Evolutionary conservation across 192 early-diverging fungal genomes (phyloP).

Genomic region (Podila epicladia): DNA sequence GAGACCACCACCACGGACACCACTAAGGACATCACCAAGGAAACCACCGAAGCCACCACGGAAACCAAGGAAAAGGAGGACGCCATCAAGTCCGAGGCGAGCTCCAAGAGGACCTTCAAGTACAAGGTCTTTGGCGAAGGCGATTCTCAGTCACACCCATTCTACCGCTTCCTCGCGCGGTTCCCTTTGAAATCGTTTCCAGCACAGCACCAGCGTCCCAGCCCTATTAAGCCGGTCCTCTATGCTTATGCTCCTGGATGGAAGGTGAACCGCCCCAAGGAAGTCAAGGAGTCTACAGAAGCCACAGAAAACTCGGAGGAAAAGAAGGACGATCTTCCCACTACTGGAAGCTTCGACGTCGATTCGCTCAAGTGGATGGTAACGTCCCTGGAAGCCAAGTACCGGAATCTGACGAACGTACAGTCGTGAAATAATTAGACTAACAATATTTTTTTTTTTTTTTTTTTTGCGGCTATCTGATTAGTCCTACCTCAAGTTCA

Average conservation of each 20-base stretch:
- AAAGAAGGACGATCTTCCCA: background rate
- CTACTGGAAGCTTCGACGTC: slow-evolving; percentile 45
- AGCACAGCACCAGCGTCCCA: slow-evolving; percentile 25
- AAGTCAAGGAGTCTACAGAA: background rate
- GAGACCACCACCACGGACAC: background rate
- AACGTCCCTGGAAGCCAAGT: background rate
- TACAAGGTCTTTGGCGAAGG: slow-evolving; percentile 30
- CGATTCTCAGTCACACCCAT: slow-evolving; percentile 20
- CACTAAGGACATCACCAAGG: background rate
- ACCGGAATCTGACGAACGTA: background rate
- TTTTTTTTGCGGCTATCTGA: background rate
- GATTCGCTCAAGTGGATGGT: slow-evolving; percentile 53
- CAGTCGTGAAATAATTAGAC: background rate
- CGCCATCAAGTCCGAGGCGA: background rate
- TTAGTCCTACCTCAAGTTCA: slow-evolving; percentile 45
- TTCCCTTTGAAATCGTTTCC: slow-evolving; percentile 41
- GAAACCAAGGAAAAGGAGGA: slow-evolving; percentile 4
- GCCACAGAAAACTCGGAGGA: background rate
- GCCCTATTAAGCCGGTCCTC: slow-evolving; percentile 25
- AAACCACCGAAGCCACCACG: background rate
- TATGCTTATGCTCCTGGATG: slow-evolving; percentile 47
- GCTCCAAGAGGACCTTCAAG: slow-evolving; percentile 10
- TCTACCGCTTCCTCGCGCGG: slow-evolving; percentile 33
- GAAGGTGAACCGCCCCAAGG: slow-evolving; percentile 6
- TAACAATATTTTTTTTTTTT: background rate